Evolutionary conservation across 2,329 filamentous ascomycete species (phyloP).

Genomic region (Fusarium sp.): DNA sequence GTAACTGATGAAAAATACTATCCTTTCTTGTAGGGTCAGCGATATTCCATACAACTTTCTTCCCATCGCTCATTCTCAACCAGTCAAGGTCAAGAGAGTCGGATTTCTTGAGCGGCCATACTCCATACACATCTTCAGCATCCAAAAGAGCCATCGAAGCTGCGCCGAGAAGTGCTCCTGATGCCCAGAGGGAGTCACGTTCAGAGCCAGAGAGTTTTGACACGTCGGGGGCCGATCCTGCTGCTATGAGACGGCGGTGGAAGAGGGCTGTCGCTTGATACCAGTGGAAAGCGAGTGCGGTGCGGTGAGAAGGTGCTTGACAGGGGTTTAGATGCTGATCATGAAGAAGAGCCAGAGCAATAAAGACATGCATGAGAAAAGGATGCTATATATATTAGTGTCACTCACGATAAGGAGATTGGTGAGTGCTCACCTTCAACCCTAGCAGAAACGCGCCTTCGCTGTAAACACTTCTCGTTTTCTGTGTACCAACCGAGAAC

Average conservation of each 20-base stretch:
- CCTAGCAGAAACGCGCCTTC: slow-evolving; percentile 51
- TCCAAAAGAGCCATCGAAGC: slow-evolving; percentile 57
- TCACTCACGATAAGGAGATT: neutral
- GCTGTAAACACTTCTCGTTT: slow-evolving; percentile 47
- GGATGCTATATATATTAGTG: slow-evolving; percentile 50
- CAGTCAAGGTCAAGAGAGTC: slow-evolving; percentile 62
- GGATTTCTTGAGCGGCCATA: slow-evolving; percentile 64
- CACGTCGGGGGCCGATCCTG: slow-evolving; percentile 36
- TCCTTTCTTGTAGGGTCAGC: slow-evolving; percentile 58
- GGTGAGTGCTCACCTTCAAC: slow-evolving; percentile 45
- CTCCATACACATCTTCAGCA: slow-evolving; percentile 51
- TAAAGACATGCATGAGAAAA: slow-evolving; percentile 64
- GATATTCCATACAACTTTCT: slow-evolving; percentile 62
- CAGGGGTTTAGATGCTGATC: slow-evolving; percentile 53
- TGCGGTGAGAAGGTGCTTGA: slow-evolving; percentile 36
- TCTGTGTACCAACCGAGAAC: slow-evolving; percentile 50
- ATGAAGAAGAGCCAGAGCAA: slow-evolving; percentile 63
- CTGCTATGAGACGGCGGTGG: slow-evolving; percentile 51
- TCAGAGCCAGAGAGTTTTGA: slow-evolving; percentile 46
- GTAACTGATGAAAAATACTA: slow-evolving; percentile 55
- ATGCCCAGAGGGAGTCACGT: slow-evolving; percentile 59
- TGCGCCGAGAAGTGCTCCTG: slow-evolving; percentile 57
- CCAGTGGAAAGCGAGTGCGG: slow-evolving; percentile 56
- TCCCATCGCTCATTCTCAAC: slow-evolving; percentile 66
- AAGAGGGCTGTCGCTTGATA: slow-evolving; percentile 59